phyloP scores from a whole-genome alignment of 2,329 filamentous ascomycete genomes.

The Curvularia lunata region DNA sequence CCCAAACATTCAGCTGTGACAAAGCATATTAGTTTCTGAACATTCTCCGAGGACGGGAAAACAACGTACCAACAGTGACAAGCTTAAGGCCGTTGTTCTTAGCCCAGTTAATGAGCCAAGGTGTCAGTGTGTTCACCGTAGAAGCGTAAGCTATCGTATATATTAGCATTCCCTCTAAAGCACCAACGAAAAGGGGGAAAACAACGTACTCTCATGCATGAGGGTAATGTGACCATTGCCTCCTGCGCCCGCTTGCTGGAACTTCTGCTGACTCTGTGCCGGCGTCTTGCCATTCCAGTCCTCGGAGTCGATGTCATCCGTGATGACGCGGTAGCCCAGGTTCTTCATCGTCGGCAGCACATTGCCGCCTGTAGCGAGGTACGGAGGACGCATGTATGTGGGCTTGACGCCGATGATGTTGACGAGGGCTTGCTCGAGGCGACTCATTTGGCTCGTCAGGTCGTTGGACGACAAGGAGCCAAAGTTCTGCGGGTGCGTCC shows the following conservation, averaged over 20 bases:
- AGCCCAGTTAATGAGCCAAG: conserved; percentile 48
- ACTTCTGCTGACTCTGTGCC: conserved; percentile 42
- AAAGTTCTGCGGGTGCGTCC: conserved; percentile 44
- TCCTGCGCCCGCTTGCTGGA: conserved; percentile 39
- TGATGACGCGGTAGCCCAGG: conserved; percentile 47
- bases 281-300: conserved; percentile 46
- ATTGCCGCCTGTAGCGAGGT: conserved; percentile 42
- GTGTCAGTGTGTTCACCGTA: conserved; percentile 44
- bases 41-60: too few species aligned
- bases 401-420: conserved; percentile 48
- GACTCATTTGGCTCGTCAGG: conserved; percentile 42
- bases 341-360: conserved; percentile 44
- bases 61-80: conserved; percentile 43
- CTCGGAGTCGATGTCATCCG: conserved; percentile 42
- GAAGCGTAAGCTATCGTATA: conserved; percentile 27
- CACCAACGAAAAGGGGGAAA: not conserved
- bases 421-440: conserved; percentile 43
- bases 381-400: conserved; percentile 48
- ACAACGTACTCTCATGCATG: conserved; percentile 41
- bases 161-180: too few species aligned
- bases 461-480: conserved; percentile 39
- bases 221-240: conserved; percentile 47
- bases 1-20: conserved; percentile 40
- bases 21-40: too few species aligned
- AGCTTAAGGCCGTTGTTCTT: conserved; percentile 46